Conservation (phyloP, 108 stramenopile genomes). For the Skeletonema costatum region DNA sequence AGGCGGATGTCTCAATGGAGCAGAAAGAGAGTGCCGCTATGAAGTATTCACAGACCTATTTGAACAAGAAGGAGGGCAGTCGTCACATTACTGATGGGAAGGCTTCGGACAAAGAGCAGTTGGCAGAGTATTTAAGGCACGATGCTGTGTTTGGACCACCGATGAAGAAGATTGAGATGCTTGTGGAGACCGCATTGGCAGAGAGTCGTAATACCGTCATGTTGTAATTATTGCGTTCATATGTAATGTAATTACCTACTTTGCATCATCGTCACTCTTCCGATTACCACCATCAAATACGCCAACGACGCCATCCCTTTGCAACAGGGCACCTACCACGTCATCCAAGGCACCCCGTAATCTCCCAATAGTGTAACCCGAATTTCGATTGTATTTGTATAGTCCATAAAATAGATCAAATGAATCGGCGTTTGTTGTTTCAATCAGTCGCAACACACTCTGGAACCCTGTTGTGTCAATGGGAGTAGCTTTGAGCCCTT, state of each 20-base stretch:
- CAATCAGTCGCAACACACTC: constrained; percentile 89
- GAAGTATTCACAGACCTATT: constrained; percentile 11
- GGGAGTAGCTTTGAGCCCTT: constrained; percentile 73
- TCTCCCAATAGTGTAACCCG: not conserved
- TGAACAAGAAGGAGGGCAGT: not conserved
- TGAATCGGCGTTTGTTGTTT: constrained; percentile 94
- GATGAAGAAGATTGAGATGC: constrained; percentile 14
- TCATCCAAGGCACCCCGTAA: constrained; percentile 32
- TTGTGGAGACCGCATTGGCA: constrained; percentile 14
- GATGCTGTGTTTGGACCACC: constrained; percentile 24
- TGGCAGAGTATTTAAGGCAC: constrained; percentile 13
- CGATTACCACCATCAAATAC: not conserved
- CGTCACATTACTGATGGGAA: constrained; percentile 18
- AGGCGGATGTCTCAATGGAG: not conserved
- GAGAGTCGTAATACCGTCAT: not conserved
- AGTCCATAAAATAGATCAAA: constrained; percentile 98
- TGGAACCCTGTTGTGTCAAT: constrained; percentile 97
- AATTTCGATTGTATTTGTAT: constrained; percentile 91
- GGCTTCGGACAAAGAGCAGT: not conserved
- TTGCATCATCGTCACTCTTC: constrained; percentile 7
- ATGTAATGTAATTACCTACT: not conserved
- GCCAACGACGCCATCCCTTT: constrained; percentile 27
- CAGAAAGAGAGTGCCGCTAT: constrained; percentile 3
- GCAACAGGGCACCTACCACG: constrained; percentile 45
- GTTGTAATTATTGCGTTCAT: not conserved